Conservation (phyloP, 371 early-diverging fungal species). For the Syncephalastrum sp. region DNA sequence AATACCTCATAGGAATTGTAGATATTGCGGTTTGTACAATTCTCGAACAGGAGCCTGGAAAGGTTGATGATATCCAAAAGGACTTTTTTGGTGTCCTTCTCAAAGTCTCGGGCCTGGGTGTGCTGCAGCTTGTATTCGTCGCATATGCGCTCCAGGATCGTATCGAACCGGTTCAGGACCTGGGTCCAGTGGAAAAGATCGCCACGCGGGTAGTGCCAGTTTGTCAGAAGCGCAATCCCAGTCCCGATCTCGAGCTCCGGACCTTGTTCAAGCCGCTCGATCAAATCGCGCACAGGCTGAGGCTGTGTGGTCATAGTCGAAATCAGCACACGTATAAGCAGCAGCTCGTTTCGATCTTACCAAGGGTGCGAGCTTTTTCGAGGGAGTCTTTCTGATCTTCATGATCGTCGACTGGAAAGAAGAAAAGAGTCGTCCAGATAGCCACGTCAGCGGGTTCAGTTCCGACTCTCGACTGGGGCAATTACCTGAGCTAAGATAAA, state of each 20-base stretch:
- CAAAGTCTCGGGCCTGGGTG: constrained; percentile 62
- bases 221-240: constrained; percentile 44
- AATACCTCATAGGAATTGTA: constrained; percentile 90
- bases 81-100: constrained; percentile 48
- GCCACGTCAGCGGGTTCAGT: constrained; percentile 4
- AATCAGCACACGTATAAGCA: background rate
- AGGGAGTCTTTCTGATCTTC: constrained; percentile 71
- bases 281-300: constrained; percentile 54
- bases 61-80: constrained; percentile 75
- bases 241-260: constrained; percentile 58
- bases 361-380: constrained; percentile 61
- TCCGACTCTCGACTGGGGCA: background rate
- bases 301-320: constrained; percentile 33
- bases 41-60: constrained; percentile 83
- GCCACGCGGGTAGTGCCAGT: constrained; percentile 84
- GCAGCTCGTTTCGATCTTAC: constrained; percentile 40
- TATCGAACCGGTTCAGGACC: constrained; percentile 91
- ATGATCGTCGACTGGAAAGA: constrained; percentile 38
- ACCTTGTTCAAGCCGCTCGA: constrained; percentile 53
- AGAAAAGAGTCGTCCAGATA: too few species aligned
- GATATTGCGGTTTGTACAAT: constrained; percentile 91
- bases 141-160: constrained; percentile 68
- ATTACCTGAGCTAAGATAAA: too few species aligned
- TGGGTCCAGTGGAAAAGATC: constrained; percentile 95
- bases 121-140: constrained; percentile 62